Base-by-base conservation (phyloP, 495 filamentous ascomycete genomes). In the Chaetomium fimeti region DNA sequence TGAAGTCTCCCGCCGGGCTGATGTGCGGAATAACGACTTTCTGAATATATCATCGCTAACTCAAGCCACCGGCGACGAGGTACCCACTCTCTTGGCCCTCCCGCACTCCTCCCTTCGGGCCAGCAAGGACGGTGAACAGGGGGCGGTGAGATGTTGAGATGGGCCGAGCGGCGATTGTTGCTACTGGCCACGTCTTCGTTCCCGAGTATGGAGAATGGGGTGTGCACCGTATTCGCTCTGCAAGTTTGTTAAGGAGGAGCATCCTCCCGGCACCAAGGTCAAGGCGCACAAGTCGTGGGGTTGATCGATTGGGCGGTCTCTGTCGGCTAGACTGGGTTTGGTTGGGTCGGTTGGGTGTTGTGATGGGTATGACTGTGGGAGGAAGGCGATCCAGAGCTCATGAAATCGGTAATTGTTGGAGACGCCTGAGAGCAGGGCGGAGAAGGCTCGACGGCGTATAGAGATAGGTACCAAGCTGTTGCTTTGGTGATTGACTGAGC, bases 241-340 rank as follows among this genome's bases (percentile, higher is more conserved):
- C 72, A 78, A 80, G 42, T 85, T 82, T 69, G 62, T 60, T 22
- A 65, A 73, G 12, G 76, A 79, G 13, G 79, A 78, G 18, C 82
- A 85, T 64, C 82, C 82, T 0, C 80, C 81, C 0, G 77, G 76
- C n/a, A 83, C 80, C 2, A 76, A 74, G 27, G 74, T 81, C 43
- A 79, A 73, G 63, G 67, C 70, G 29, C 64, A 71, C 7, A 76
- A 73, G 56, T 61, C 69, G 9, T 61, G 54, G 36, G 29, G 2
- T 5, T 22, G n/a, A 11, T 24, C 13, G 25, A 25, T 47, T 18
- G 15, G n/a, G 40, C 40, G 40, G 13, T 43, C 38, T 40, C 9
- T 43, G 13, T 43, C 6, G 32, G 32, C 3, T 36, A 9, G 32
- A 9, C 32, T 36, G 32, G 32, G 32, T 9, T 36, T 36, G 32